Percentiles rank a stretch among this genome's conserved stretches.
phyloP scores from a whole-genome alignment of 257 asterid genomes.

The Paulownia fortunei region DNA sequence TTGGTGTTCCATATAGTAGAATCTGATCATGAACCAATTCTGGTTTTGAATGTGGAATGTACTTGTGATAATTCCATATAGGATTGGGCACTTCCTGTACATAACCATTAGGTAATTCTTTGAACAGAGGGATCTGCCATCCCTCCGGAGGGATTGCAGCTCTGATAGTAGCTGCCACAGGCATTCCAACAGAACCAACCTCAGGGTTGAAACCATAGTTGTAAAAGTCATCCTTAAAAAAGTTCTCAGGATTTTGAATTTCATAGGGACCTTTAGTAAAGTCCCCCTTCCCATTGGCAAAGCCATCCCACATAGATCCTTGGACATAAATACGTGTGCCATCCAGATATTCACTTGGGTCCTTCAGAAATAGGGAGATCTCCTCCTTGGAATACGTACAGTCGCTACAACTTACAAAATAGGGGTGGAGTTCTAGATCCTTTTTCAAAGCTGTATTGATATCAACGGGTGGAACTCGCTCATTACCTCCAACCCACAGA shows the following conservation, averaged over 20 bases:
- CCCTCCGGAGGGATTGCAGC: conserved; percentile 79
- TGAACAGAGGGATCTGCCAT: conserved; percentile 74
- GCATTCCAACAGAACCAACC: conserved; percentile 86
- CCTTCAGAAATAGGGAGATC: conserved; percentile 33
- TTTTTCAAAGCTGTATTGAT: conserved; percentile 60
- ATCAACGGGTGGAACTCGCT: conserved; percentile 79
- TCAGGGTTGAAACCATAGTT: conserved; percentile 80
- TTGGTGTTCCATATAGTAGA: conserved; percentile 65
- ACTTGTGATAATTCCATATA: conserved; percentile 76
- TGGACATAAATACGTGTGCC: conserved; percentile 69
- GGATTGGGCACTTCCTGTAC: conserved; percentile 75
- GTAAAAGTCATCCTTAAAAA: conserved; percentile 67
- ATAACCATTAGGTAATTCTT: conserved; percentile 49
- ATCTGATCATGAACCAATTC: too few relatives aligned
- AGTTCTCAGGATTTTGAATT: conserved; percentile 77
- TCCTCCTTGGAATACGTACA: conserved; percentile 24
- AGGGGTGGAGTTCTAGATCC: conserved; percentile 66
- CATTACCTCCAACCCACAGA: too few relatives aligned
- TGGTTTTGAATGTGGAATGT: too few relatives aligned
- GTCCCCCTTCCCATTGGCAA: conserved; percentile 78
- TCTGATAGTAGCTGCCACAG: conserved; percentile 83
- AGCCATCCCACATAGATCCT: conserved; percentile 92
- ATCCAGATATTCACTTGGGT: conserved; percentile 78
- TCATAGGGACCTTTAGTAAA: conserved; percentile 82
- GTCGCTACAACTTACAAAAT: conserved; percentile 34